Evolutionary conservation across 108 stramenopile species (phyloP), one percentile per base, ranked within the genome.

Genomic region (Skeletonema costatum): DNA sequence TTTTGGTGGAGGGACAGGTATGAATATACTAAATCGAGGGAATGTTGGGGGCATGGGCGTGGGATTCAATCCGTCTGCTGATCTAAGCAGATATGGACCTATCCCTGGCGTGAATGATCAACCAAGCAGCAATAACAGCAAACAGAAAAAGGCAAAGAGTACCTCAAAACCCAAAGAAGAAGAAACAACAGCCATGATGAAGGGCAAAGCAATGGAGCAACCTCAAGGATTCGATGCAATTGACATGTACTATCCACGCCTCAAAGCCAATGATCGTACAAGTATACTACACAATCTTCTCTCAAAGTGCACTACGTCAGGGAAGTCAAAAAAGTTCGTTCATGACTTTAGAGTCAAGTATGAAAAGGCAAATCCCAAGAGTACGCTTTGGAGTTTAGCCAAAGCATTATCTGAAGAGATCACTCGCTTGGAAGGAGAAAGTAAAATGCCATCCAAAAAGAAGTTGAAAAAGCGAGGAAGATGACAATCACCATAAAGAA

Each of bases 171-270:
- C 63, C 4, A 64, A 64, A 35, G 39, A 41, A 9, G 33, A 17
- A 64, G 10, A 64, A 9, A 4, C 63, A 41, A 17, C 63, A 9
- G 63, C 63, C 39, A 64, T 64, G 63, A 8, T 25, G 63, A 64
- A 64, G 41, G 63, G 63, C n/a, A 64, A 64, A 25, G 63, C 63
- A 8, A 41, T 64, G 63, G 32, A 64, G 16, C 63, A 25, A 64
- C 63, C 63, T 38, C 63, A 64, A 19, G 63, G 63, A 16, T 64
- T 64, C 11, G 63, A 64, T 41, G 32, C 63, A 17, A 41, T 64
- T 38, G 63, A 64, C 41, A 38, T 64, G 32, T 64, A 64, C 63
- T 64, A 64, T 41, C 63, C 63, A 3, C 41, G 33, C n/a, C 63
- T 64, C 5, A 64, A 64, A 8, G 63, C 63, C 4, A 64, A 64